Base-by-base conservation (phyloP, 2,329 filamentous ascomycete species). In the Paecilomyces sp. region DNA sequence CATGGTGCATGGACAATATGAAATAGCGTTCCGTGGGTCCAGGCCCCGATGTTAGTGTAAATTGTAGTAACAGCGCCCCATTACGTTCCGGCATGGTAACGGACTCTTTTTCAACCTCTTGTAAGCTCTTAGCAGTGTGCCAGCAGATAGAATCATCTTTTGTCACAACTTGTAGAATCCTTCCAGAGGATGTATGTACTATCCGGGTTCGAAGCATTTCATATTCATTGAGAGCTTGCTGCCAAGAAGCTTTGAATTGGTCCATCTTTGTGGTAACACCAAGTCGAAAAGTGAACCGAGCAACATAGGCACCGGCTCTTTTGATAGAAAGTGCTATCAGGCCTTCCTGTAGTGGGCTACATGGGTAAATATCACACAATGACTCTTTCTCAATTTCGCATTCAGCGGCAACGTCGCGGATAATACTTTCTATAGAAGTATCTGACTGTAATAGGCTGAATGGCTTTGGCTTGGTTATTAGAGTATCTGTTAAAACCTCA, bases 1-100 rank as follows among this genome's bases (percentile, higher is more conserved):
- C 79, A 57, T 83, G 81, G 60, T 83, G 81, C 56, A 81, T 75
- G 0, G 78, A 79, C 71, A 79, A 80, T 3, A 81, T 73, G 18
- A 83, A 78, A 62, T 79, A 75, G 2, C 64, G 63, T 36, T 58
- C 58, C 12, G 67, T 63, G 1, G 66, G 67, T 8, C 56, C 53
- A 18, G 55, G 61, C 2, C 71, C 62, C 25, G 69, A 61, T 3
- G 77, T 68, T 28, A 79, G 71, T 0, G 70, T 70, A 60, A 74
- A 77, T 13, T 69, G 67, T 15, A 70, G 70, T 9, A 78, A 59
- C 1, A 60, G 56, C 4, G 67, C 72, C 28, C 76, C 76, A 36
- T 77, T 73, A 25, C 72, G 67, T 24, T 69, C 68, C 8, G 71
- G 68, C 3, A 75, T 36, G 2, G 69, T 62, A 25, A 67, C 59